Evolutionary conservation across 1,139 yeast genomes (phyloP).

Genomic region (Pichia sp.): DNA sequence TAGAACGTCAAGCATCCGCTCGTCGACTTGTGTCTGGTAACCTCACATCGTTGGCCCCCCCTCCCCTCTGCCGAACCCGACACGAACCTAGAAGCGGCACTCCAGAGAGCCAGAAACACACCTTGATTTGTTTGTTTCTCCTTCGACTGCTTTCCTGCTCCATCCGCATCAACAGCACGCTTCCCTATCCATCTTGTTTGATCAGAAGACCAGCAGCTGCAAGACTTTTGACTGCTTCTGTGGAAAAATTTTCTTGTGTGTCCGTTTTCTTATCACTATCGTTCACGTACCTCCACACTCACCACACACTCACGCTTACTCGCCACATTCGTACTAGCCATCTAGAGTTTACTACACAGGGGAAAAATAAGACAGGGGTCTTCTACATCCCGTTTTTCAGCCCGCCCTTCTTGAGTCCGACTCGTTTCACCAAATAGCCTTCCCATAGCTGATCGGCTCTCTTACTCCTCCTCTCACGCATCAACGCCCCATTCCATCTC

Average conservation of each 20-base stretch:
- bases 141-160: not conserved
- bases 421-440: no score
- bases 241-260: no score
- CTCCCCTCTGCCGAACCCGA: not conserved
- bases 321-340: no score
- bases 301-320: no score
- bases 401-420: no score
- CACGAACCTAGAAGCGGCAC: not conserved
- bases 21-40: not conserved
- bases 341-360: not conserved
- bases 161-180: not conserved
- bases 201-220: not conserved
- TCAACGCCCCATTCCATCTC: no score
- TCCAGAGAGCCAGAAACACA: not conserved
- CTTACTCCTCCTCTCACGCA: no score
- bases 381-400: no score
- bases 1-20: not conserved
- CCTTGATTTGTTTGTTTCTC: not conserved
- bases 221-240: no score
- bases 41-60: not conserved
- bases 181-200: not conserved
- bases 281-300: conserved; percentile 48
- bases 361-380: no score
- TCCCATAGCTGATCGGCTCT: no score
- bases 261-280: conserved; percentile 70